Conservation (phyloP, 2,329 filamentous ascomycete genomes). For the Colletotrichum lindemuthianum region DNA sequence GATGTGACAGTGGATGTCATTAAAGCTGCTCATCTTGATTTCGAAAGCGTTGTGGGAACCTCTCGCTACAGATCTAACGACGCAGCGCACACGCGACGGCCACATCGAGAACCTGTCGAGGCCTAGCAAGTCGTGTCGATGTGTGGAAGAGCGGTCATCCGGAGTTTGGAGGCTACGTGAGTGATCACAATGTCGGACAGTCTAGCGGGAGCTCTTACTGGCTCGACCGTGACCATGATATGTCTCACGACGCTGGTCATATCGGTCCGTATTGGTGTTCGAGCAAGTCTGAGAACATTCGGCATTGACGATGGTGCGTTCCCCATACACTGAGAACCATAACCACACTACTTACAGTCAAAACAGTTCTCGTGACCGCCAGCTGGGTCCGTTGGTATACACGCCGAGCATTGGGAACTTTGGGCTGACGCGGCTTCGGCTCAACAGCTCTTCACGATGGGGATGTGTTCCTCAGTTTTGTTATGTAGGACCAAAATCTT, state of each 20-base stretch:
- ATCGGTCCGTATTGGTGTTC: conserved; percentile 11
- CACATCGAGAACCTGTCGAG: no score
- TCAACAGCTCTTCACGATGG: not conserved
- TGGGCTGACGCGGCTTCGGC: no score
- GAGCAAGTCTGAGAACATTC: conserved; percentile 7
- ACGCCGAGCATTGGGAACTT: no score
- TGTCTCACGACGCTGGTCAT: conserved; percentile 26
- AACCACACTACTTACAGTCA: not conserved
- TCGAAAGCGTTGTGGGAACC: no score
- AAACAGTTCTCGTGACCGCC: not conserved
- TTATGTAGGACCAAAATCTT: not conserved
- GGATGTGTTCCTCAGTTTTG: conserved; percentile 11
- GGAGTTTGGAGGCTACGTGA: not conserved
- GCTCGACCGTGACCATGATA: conserved; percentile 24
- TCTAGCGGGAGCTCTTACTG: conserved; percentile 4
- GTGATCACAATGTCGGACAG: conserved; percentile 17
- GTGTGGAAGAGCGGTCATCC: no score
- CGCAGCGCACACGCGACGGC: no score
- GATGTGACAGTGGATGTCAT: no score
- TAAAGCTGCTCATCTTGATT: no score
- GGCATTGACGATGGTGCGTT: conserved; percentile 21
- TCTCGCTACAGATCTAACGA: no score
- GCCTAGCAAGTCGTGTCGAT: no score
- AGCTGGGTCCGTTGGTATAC: conserved; percentile 14
- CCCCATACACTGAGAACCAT: not conserved